A percentile compares a stretch with the other conserved stretches of the same genome.
phyloP scores from a whole-genome alignment of 176 grass and related monocot genomes.

The Musa acuminata region DNA sequence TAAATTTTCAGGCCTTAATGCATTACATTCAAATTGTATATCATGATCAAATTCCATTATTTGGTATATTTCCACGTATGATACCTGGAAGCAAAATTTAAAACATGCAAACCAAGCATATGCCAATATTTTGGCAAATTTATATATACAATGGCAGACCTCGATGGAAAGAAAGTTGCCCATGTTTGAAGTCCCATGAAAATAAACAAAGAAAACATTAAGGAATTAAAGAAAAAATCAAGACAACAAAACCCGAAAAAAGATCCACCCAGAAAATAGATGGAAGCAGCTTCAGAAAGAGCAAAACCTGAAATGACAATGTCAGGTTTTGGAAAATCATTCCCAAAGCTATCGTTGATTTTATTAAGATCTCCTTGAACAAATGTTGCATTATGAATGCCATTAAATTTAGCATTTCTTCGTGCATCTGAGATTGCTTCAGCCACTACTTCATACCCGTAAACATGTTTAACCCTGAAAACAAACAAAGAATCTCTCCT shows the following conservation, averaged over 20 bases:
- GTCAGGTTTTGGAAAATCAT: slow-evolving; percentile 82
- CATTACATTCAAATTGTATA: too few relatives aligned
- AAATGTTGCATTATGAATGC: slow-evolving; percentile 81
- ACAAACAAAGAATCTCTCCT: slow-evolving; percentile 14
- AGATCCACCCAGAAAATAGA: neutral
- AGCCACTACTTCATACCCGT: slow-evolving; percentile 90
- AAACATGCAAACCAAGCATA: too few relatives aligned
- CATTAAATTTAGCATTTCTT: slow-evolving; percentile 77
- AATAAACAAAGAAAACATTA: neutral
- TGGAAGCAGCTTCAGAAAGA: slow-evolving; percentile 10
- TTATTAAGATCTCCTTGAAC: slow-evolving; percentile 92
- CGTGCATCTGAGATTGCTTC: slow-evolving; percentile 66
- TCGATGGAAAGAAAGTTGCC: neutral
- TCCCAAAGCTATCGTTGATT: slow-evolving; percentile 72
- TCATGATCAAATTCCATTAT: too few relatives aligned
- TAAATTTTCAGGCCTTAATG: too few relatives aligned
- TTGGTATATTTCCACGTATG: neutral
- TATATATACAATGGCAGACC: neutral
- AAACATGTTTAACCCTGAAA: slow-evolving; percentile 67
- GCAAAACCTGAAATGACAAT: slow-evolving; percentile 79
- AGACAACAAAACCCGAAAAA: neutral
- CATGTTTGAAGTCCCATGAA: neutral
- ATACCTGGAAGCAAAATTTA: too few relatives aligned
- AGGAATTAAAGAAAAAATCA: neutral
- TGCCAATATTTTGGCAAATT: too few relatives aligned